Evolutionary conservation across 2,329 filamentous ascomycete genomes (phyloP).

Genomic region (Nemania serpens): DNA sequence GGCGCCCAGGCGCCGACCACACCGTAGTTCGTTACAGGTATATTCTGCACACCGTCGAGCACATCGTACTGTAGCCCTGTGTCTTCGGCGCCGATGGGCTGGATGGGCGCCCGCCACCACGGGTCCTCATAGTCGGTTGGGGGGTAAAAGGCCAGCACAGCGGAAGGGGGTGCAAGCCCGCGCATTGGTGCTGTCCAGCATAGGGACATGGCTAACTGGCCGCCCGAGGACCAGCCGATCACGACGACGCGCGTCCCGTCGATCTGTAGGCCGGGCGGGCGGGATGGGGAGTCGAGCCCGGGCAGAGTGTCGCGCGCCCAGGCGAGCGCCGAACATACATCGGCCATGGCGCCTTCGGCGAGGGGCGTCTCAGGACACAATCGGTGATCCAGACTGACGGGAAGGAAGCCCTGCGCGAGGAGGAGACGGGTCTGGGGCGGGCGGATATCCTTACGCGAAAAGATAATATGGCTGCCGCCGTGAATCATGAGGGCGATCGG

Average conservation of each 20-base stretch:
- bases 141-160: constrained; percentile 17
- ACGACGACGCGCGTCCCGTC: constrained; percentile 29
- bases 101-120: constrained; percentile 26
- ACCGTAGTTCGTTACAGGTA: constrained; percentile 33
- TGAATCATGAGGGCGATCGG: constrained; percentile 49
- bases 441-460: constrained; percentile 46
- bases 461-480: constrained; percentile 49
- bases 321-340: constrained; percentile 48
- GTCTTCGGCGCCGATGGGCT: constrained; percentile 25
- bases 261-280: constrained; percentile 29
- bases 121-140: constrained; percentile 21
- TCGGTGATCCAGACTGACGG: constrained; percentile 54
- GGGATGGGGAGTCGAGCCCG: background rate
- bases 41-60: constrained; percentile 35
- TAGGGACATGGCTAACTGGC: constrained; percentile 17
- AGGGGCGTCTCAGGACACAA: constrained; percentile 55
- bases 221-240: constrained; percentile 23
- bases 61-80: constrained; percentile 35
- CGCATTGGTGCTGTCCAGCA: constrained; percentile 15
- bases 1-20: constrained; percentile 22
- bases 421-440: constrained; percentile 45
- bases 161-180: constrained; percentile 12
- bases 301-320: constrained; percentile 47
- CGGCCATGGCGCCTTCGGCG: constrained; percentile 51
- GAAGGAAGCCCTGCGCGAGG: constrained; percentile 49